A percentile compares a stretch with the other conserved stretches of the same genome.
phyloP scores from a whole-genome alignment of 306 rosid genomes.

The Ceratonia siliqua region DNA sequence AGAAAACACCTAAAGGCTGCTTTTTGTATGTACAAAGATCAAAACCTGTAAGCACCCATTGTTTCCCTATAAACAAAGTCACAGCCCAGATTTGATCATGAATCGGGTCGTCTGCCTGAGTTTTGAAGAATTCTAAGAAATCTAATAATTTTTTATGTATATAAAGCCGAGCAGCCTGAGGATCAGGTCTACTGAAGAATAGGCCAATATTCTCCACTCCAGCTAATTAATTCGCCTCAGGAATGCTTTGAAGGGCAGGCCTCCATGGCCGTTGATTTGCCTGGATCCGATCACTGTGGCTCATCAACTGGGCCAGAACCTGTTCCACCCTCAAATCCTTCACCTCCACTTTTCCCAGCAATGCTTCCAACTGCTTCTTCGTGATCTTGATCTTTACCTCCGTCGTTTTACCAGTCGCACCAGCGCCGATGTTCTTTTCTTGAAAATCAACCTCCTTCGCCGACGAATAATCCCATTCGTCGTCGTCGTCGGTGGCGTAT shows the following conservation, averaged over 20 bases:
- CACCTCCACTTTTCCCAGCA: slow-evolving; percentile 50
- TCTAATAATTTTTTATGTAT: too few relatives aligned
- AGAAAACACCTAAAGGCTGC: too few relatives aligned
- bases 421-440: not conserved
- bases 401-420: not conserved
- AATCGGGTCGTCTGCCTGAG: too few relatives aligned
- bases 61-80: too few relatives aligned
- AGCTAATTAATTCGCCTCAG: slow-evolving; percentile 46
- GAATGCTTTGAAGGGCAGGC: slow-evolving; percentile 77
- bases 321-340: slow-evolving; percentile 59
- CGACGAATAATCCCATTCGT: slow-evolving; percentile 44
- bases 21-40: too few relatives aligned
- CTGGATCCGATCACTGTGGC: slow-evolving; percentile 24
- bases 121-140: too few relatives aligned
- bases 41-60: too few relatives aligned
- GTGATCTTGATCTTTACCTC: slow-evolving; percentile 82
- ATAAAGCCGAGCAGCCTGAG: too few relatives aligned
- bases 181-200: too few relatives aligned
- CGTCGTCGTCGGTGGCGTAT: slow-evolving; percentile 48
- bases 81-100: too few relatives aligned
- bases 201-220: not conserved
- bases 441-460: not conserved
- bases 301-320: slow-evolving; percentile 54
- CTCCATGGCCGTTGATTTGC: slow-evolving; percentile 59
- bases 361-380: slow-evolving; percentile 65